phyloP scores from a whole-genome alignment of 495 filamentous ascomycete species.

The Daldinia grandis region DNA sequence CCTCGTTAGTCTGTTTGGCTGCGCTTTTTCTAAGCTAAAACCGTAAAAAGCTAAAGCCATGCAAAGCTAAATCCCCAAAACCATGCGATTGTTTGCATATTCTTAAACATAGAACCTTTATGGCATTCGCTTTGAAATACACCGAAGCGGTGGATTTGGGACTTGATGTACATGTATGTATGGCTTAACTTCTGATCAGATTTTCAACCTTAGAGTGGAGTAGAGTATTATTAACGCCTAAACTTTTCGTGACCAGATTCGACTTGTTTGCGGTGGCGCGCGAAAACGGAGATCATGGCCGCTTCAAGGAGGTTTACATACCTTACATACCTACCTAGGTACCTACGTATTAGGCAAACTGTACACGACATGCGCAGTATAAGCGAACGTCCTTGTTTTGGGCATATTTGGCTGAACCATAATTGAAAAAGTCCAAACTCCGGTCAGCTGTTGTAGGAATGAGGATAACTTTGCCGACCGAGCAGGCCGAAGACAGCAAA shows the following conservation, averaged over 20 bases:
- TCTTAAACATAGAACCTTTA: not conserved
- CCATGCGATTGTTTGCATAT: too few relatives aligned
- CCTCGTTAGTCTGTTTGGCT: not conserved
- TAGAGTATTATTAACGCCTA: not conserved
- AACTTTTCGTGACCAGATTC: not conserved
- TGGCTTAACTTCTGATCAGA: not conserved
- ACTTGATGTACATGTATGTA: not conserved
- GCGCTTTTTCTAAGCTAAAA: not conserved
- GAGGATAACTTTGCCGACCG: not conserved
- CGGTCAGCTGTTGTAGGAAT: constrained; percentile 4
- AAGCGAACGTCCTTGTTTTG: not conserved
- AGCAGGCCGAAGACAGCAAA: not conserved
- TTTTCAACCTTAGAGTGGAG: not conserved
- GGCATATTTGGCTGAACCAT: not conserved
- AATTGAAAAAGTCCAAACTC: constrained; percentile 24
- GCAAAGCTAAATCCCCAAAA: not conserved
- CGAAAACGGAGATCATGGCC: not conserved
- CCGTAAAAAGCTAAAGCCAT: not conserved
- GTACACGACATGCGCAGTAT: not conserved
- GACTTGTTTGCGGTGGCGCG: not conserved
- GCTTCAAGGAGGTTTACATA: not conserved
- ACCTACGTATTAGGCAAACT: not conserved
- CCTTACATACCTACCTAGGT: too few relatives aligned
- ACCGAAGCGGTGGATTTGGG: not conserved
- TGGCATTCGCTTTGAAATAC: not conserved